Conservation (phyloP, 768 basidiomycete genomes). For the Podaxis sp. region DNA sequence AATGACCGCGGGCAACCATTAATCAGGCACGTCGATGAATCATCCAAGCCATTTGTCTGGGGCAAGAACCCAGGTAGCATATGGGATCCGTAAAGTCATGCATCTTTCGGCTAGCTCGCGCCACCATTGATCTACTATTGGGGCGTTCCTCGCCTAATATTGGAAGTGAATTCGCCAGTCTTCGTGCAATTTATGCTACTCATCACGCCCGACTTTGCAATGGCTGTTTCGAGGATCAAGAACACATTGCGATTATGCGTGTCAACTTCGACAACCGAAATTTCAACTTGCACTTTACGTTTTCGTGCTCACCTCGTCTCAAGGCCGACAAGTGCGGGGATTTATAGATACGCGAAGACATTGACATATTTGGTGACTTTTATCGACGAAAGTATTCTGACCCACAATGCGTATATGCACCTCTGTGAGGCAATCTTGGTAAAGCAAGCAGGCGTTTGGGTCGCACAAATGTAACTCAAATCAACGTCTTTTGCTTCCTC, state of each 20-base stretch:
- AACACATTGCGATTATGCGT: constrained; percentile 29
- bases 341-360: constrained; percentile 29
- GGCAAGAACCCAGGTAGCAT: constrained; percentile 48
- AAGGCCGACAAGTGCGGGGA: constrained; percentile 25
- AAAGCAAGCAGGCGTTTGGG: neutral
- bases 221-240: constrained; percentile 24
- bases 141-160: constrained; percentile 51
- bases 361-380: constrained; percentile 22
- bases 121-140: constrained; percentile 37
- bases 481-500: neutral
- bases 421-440: constrained; percentile 24
- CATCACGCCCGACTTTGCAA: constrained; percentile 7
- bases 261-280: constrained; percentile 29
- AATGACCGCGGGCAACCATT: constrained; percentile 54
- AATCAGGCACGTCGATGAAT: constrained; percentile 44
- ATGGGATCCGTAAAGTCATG: constrained; percentile 24
- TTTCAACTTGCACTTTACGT: constrained; percentile 29
- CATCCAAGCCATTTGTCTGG: constrained; percentile 58
- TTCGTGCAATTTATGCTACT: neutral
- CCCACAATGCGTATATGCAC: constrained; percentile 28
- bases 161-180: constrained; percentile 37
- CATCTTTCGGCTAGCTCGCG: constrained; percentile 17
- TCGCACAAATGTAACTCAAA: neutral
- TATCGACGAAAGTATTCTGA: constrained; percentile 25
- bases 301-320: constrained; percentile 27